Percentiles rank a stretch among this genome's conserved stretches.
phyloP scores from a whole-genome alignment of 352 stramenopile genomes.

The Sclerospora graminicola region DNA sequence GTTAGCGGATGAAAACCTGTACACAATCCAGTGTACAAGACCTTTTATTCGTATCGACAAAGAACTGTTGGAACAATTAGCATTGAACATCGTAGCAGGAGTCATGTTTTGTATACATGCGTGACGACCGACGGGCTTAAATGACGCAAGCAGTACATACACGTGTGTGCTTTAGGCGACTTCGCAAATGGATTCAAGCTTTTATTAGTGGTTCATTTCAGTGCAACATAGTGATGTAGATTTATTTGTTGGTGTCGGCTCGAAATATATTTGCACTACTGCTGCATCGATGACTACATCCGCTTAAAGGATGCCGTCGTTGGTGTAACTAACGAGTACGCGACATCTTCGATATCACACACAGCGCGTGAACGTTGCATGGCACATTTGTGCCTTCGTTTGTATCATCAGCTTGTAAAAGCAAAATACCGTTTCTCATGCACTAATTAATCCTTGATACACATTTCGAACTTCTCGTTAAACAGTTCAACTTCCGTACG shows the following conservation, averaged over 20 bases:
- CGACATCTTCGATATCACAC: conserved; percentile 75
- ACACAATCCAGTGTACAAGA: too few relatives aligned
- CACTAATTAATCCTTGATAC: conserved; percentile 48
- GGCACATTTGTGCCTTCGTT: conserved; percentile 39
- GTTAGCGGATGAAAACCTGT: too few relatives aligned
- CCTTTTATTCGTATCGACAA: conserved; percentile 7
- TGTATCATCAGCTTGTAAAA: conserved; percentile 60
- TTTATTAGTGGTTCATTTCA: conserved; percentile 84
- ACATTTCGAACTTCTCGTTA: conserved; percentile 18
- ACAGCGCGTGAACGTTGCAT: conserved; percentile 82
- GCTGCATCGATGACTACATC: too few relatives aligned
- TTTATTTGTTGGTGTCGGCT: conserved; percentile 46
- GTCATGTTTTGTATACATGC: conserved; percentile 18
- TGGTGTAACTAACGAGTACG: conserved; percentile 71
- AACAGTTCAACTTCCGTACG: conserved; percentile 7
- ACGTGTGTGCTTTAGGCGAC: conserved; percentile 73
- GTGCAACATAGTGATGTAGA: conserved; percentile 67
- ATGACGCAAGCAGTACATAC: conserved; percentile 80
- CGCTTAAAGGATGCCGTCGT: conserved; percentile 72
- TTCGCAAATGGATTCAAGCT: conserved; percentile 68
- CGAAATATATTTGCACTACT: too few relatives aligned
- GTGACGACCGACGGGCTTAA: conserved; percentile 43
- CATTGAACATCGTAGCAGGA: too few relatives aligned
- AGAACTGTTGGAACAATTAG: conserved; percentile 19
- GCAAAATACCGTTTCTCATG: conserved; percentile 75